Evolutionary conservation across 2,329 filamentous ascomycete species (phyloP).

Genomic region (Hypoxylon sp.): DNA sequence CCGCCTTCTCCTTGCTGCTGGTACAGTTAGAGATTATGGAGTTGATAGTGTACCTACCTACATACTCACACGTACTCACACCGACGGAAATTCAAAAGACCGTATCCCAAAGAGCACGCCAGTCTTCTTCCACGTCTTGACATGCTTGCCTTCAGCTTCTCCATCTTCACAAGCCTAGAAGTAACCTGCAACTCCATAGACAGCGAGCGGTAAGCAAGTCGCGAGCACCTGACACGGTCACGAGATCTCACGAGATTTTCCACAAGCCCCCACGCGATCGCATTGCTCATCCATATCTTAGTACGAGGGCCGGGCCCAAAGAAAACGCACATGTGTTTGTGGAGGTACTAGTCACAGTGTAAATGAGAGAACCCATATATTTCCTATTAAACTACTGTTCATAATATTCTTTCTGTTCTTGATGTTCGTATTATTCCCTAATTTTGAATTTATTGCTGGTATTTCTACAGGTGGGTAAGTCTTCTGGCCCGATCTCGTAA

Average conservation of each 20-base stretch:
- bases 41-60: constrained; percentile 7
- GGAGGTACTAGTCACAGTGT: no score
- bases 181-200: not conserved
- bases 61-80: not conserved
- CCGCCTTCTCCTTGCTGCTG: not conserved
- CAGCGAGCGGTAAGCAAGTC: not conserved
- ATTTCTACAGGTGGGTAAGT: no score
- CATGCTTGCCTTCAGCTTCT: not conserved
- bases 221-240: constrained; percentile 11
- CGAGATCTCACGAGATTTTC: constrained; percentile 20
- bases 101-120: not conserved
- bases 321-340: no score
- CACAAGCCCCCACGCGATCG: constrained; percentile 12
- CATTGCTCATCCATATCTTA: no score
- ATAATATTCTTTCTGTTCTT: no score
- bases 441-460: no score
- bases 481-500: no score
- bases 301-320: no score
- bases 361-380: no score
- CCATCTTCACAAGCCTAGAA: not conserved
- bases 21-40: constrained; percentile 15
- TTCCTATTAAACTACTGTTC: no score
- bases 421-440: no score
- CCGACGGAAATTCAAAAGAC: constrained; percentile 7
- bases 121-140: not conserved